Conservation (phyloP, 1,139 yeast species). For the Hyphopichia khmerensis region DNA sequence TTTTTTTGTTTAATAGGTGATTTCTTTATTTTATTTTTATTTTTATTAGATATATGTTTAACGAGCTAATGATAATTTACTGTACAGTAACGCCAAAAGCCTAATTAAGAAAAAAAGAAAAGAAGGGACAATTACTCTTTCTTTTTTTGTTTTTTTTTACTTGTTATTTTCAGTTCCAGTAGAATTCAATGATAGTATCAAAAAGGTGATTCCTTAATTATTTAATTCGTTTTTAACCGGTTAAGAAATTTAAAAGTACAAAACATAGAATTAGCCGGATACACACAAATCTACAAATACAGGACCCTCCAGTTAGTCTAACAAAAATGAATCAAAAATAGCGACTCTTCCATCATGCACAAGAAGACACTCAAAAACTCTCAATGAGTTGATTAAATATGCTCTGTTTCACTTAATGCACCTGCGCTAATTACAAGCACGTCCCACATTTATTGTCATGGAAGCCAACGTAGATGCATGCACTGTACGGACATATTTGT, state of each 20-base stretch:
- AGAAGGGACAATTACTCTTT: too few species aligned
- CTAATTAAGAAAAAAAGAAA: neutral
- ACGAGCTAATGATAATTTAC: neutral
- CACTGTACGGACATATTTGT: neutral
- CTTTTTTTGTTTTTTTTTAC: too few species aligned
- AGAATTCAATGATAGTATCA: too few species aligned
- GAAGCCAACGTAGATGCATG: neutral
- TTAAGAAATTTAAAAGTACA: neutral
- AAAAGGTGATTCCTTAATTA: too few species aligned
- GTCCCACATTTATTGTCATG: neutral
- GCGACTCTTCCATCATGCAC: neutral
- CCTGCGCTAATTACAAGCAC: neutral
- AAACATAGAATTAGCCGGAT: neutral
- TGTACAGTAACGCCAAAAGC: neutral
- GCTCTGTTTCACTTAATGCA: neutral
- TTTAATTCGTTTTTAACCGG: too few species aligned
- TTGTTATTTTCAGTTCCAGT: too few species aligned
- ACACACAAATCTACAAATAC: neutral
- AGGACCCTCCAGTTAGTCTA: neutral
- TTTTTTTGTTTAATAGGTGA: too few species aligned
- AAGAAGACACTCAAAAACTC: neutral
- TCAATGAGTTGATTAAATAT: too few species aligned
- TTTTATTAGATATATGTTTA: too few species aligned
- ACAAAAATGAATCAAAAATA: neutral
- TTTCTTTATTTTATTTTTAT: too few species aligned